These are phyloP conservation scores for Aspergillus leporis DNA, from an alignment of 495 filamentous ascomycete species.

Conservation along the genomic window DNA sequence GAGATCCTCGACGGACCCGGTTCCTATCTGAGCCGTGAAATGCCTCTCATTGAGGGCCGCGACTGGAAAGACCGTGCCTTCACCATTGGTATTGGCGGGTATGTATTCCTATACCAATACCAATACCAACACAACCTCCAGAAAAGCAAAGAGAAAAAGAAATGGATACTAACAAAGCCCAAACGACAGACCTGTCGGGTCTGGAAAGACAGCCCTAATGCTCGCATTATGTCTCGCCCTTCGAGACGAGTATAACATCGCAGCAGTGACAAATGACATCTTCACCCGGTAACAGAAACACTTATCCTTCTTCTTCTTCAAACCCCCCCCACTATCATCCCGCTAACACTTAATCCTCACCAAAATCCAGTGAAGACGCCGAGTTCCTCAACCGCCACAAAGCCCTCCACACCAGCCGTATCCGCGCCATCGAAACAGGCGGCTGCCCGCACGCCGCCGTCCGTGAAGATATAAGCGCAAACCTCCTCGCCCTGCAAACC, in stretches of 20 bases:
- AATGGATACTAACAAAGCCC: background rate
- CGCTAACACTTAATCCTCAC: background rate
- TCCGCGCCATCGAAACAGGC: slow-evolving; percentile 95
- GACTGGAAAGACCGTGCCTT: slow-evolving; percentile 91
- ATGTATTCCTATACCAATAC: slow-evolving; percentile 30
- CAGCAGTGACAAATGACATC: slow-evolving; percentile 98
- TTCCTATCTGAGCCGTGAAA: slow-evolving; percentile 85
- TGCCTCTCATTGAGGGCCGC: slow-evolving; percentile 85
- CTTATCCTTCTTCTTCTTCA: no score
- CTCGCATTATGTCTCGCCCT: slow-evolving; percentile 81
- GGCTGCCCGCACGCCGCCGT: slow-evolving; percentile 97
- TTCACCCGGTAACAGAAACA: slow-evolving; percentile 72
- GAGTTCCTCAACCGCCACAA: slow-evolving; percentile 89
- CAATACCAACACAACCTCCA: background rate
- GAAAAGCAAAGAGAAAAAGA: background rate
- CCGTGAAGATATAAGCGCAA: slow-evolving; percentile 92
- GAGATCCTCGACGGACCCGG: slow-evolving; percentile 95
- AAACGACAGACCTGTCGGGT: slow-evolving; percentile 81
- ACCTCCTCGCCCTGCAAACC: slow-evolving; percentile 87
- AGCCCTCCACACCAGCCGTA: slow-evolving; percentile 78
- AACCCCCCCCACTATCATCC: background rate
- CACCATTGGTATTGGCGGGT: slow-evolving; percentile 97
- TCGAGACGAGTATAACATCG: slow-evolving; percentile 75
- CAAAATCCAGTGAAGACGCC: slow-evolving; percentile 73
- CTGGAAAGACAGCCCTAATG: slow-evolving; percentile 97